A percentile compares a stretch with the other conserved stretches of the same genome.
Conservation (phyloP, 345 rosid genomes). For the Reutealis trisperma region DNA sequence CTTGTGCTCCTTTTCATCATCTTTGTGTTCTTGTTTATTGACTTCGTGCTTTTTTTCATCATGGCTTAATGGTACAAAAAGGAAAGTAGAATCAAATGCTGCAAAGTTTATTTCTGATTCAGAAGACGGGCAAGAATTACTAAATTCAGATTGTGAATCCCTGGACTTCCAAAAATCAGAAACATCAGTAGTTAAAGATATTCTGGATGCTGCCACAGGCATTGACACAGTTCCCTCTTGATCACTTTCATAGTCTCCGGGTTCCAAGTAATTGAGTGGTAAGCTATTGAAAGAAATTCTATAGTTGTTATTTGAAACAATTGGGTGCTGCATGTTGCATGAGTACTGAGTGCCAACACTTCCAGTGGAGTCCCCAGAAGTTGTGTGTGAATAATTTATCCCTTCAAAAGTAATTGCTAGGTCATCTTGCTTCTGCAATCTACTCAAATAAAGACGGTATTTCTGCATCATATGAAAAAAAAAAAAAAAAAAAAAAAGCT, state of each 20-base stretch:
- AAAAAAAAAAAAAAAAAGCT: background rate
- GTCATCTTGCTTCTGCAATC: conserved; percentile 75
- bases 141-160: background rate
- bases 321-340: conserved; percentile 35
- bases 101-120: background rate
- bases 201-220: background rate
- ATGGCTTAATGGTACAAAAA: background rate
- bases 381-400: conserved; percentile 54
- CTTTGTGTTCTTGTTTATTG: background rate
- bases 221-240: background rate
- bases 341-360: conserved; percentile 44
- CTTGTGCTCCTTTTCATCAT: background rate
- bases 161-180: background rate
- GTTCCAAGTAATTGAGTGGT: background rate
- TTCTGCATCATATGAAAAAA: conserved; percentile 60
- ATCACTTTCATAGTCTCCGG: background rate
- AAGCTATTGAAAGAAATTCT: conserved; percentile 28
- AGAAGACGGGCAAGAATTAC: background rate
- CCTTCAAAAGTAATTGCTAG: conserved; percentile 42
- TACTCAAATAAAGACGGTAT: conserved; percentile 85
- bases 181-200: background rate
- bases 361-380: conserved; percentile 44
- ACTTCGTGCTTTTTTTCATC: background rate
- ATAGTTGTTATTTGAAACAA: conserved; percentile 34
- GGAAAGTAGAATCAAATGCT: conserved; percentile 6